These are phyloP conservation scores for Leccinum subrobustum DNA, from an alignment of 1,284 basidiomycete genomes.

Conservation along the genomic window DNA sequence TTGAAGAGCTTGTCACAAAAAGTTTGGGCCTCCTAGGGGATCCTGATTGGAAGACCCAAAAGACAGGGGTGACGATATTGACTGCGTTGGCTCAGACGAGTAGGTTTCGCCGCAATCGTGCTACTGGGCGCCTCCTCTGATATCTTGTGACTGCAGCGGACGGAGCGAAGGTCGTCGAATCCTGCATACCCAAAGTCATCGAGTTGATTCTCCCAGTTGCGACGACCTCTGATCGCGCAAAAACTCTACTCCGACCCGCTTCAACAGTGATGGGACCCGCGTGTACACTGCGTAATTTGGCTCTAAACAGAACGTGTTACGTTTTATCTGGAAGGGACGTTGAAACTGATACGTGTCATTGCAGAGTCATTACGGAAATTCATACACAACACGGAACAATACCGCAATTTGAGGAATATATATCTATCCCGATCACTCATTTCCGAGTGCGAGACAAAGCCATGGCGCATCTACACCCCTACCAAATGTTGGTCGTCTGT, in stretches of 20 bases:
- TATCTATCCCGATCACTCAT: conserved; percentile 19
- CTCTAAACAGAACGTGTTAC: not conserved
- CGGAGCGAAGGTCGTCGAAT: conserved; percentile 12
- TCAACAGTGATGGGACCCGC: conserved; percentile 22
- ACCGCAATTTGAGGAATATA: conserved; percentile 18
- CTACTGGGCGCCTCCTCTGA: not conserved
- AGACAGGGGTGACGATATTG: conserved; percentile 24
- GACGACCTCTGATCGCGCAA: not conserved
- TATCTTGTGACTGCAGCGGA: conserved; percentile 7
- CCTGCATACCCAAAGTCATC: conserved; percentile 13
- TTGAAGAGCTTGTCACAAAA: conserved; percentile 9
- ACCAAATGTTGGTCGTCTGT: conserved; percentile 16
- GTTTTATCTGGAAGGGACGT: not conserved
- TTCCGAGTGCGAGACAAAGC: conserved; percentile 11
- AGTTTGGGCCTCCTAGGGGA: conserved; percentile 11
- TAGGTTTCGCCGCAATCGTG: not conserved
- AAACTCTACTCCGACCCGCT: not conserved
- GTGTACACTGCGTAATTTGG: not conserved
- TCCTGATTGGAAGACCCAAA: conserved; percentile 20
- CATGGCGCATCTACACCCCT: conserved; percentile 20
- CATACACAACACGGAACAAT: conserved; percentile 5
- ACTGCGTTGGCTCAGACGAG: conserved; percentile 24
- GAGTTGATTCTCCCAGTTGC: conserved; percentile 18
- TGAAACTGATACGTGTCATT: not conserved
- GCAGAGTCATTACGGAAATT: not conserved